A percentile compares a stretch with the other conserved stretches of the same genome.
phyloP scores from a whole-genome alignment of 2,329 filamentous ascomycete genomes.

The Aureobasidium sp. region DNA sequence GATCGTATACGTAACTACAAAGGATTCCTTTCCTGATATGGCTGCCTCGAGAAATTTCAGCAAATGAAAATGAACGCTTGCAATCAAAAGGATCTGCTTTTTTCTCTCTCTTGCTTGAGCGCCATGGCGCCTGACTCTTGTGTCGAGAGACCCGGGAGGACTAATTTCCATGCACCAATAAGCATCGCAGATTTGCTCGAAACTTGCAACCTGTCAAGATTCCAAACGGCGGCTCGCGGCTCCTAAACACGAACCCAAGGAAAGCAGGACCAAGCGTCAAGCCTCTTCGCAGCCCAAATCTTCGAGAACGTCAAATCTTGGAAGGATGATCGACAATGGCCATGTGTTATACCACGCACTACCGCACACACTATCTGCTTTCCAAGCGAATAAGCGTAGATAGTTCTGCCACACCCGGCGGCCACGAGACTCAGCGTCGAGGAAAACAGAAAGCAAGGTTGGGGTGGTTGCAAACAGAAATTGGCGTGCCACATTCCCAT shows the following conservation, averaged over 20 bases:
- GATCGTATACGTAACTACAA: conserved; percentile 7
- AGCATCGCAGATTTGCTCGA: neutral
- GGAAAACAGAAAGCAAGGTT: neutral
- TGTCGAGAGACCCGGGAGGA: neutral
- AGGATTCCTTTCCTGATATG: neutral
- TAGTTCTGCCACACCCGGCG: conserved; percentile 6
- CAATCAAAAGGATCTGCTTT: neutral
- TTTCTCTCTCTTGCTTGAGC: neutral
- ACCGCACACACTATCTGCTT: conserved; percentile 4
- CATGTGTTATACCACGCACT: conserved; percentile 12
- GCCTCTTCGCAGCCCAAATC: conserved; percentile 11
- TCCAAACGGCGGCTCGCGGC: conserved; percentile 12
- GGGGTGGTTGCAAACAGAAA: neutral
- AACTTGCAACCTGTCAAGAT: conserved; percentile 13
- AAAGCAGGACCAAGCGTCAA: conserved; percentile 11
- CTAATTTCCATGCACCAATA: conserved; percentile 9
- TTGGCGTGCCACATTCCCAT: neutral
- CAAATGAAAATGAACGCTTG: neutral
- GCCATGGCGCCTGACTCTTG: conserved; percentile 5
- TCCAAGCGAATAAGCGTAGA: conserved; percentile 6
- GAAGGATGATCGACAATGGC: conserved; percentile 9
- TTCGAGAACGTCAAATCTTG: conserved; percentile 11
- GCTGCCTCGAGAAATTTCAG: conserved; percentile 3
- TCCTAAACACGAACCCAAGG: conserved; percentile 7
- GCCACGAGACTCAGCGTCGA: conserved; percentile 1